Percentiles rank a stretch among this genome's conserved stretches.
Evolutionary conservation across 1,284 basidiomycete species (phyloP).

Genomic region (Ganoderma multipileum): DNA sequence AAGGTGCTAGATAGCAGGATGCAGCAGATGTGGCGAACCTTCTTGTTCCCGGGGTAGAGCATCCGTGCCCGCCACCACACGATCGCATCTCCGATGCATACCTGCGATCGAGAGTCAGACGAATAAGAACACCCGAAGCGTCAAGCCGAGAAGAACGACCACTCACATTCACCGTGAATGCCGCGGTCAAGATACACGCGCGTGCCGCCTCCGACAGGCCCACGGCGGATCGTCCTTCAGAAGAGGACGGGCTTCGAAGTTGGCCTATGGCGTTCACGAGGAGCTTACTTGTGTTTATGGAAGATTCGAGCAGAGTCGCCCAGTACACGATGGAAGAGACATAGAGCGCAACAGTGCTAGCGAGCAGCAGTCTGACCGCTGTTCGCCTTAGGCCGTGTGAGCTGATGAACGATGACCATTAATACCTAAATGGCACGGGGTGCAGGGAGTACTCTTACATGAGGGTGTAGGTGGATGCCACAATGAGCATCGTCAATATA

Average conservation of each 20-base stretch:
- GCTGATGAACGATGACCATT: neutral
- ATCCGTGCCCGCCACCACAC: slow-evolving; percentile 6
- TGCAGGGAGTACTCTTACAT: neutral
- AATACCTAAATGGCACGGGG: neutral
- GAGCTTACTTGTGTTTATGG: neutral
- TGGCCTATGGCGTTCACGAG: neutral
- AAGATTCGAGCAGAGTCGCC: neutral
- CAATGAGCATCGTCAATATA: neutral
- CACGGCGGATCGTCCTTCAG: neutral
- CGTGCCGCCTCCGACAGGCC: neutral
- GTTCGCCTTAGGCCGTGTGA: neutral
- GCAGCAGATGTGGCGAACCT: slow-evolving; percentile 1
- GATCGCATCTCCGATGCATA: slow-evolving; percentile 3
- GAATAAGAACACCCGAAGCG: neutral
- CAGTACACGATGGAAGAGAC: neutral
- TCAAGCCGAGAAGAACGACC: no score
- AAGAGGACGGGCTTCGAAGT: neutral
- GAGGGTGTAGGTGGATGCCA: neutral
- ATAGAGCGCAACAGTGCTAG: neutral
- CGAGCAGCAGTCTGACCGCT: neutral
- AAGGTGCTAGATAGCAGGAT: slow-evolving; percentile 1
- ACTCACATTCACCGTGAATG: slow-evolving; percentile 3
- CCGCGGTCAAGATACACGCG: neutral
- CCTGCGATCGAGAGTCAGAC: neutral
- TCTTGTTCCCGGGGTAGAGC: slow-evolving; percentile 6